phyloP scores from a whole-genome alignment of 306 rosid genomes.

The Arachis hypogaea region DNA sequence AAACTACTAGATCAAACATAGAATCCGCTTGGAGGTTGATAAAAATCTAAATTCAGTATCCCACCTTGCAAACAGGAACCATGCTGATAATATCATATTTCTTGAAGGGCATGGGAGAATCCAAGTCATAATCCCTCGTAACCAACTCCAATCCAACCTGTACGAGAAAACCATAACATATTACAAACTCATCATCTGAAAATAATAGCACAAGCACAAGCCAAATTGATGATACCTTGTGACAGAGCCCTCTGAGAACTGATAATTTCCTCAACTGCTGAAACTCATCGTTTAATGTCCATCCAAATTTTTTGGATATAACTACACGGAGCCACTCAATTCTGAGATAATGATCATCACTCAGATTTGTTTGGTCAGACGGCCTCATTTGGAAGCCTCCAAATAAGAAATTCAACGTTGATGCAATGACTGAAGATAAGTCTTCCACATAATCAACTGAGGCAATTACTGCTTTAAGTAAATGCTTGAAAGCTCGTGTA shows the following conservation, averaged over 20 bases:
- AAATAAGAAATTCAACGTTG: constrained; percentile 72
- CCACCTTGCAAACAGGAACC: constrained; percentile 94
- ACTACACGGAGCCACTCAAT: constrained; percentile 65
- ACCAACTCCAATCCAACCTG: constrained; percentile 90
- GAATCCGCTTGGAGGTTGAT: neutral
- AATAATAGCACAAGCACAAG: neutral
- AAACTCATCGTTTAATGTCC: constrained; percentile 80
- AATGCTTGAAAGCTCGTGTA: constrained; percentile 91
- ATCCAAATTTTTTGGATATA: constrained; percentile 69
- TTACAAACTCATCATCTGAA: constrained; percentile 27
- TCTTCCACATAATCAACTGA: constrained; percentile 57
- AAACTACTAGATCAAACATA: constrained; percentile 23
- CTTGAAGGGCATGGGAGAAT: constrained; percentile 69
- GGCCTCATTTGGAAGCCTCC: constrained; percentile 57
- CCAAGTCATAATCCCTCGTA: constrained; percentile 90
- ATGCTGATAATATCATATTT: constrained; percentile 72
- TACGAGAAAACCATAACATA: constrained; percentile 23
- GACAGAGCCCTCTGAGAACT: constrained; percentile 86
- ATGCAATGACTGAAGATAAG: constrained; percentile 65
- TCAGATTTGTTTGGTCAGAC: constrained; percentile 38
- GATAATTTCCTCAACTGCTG: constrained; percentile 78
- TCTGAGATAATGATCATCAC: constrained; percentile 60
- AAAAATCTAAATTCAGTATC: constrained; percentile 12
- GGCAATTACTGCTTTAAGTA: constrained; percentile 74
- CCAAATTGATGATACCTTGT: constrained; percentile 57